Conservation (phyloP, 2,329 filamentous ascomycete genomes). For the Xylariaceae sp. region DNA sequence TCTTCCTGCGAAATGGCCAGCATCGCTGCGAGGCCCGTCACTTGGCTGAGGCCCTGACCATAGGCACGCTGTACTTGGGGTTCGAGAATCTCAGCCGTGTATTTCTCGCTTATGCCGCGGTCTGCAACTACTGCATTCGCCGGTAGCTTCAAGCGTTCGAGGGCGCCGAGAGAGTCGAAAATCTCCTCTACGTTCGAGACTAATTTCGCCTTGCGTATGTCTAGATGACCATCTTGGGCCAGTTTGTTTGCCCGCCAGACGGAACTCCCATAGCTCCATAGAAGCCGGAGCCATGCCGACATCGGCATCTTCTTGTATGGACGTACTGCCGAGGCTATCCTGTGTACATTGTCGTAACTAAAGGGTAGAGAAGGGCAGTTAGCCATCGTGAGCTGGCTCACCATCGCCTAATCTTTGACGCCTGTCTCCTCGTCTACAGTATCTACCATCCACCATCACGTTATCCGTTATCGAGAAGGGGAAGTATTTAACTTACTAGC, state of each 20-base stretch:
- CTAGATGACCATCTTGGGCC: slow-evolving; percentile 14
- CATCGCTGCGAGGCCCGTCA: slow-evolving; percentile 21
- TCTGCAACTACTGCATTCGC: slow-evolving; percentile 11
- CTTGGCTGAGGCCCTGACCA: slow-evolving; percentile 14
- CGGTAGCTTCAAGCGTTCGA: slow-evolving; percentile 10
- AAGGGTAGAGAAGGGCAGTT: background rate
- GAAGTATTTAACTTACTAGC: slow-evolving; percentile 22
- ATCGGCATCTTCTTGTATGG: slow-evolving; percentile 24
- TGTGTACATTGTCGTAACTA: slow-evolving; percentile 11
- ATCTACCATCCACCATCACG: too few species aligned
- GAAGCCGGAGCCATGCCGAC: slow-evolving; percentile 18
- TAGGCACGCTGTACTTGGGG: slow-evolving; percentile 23
- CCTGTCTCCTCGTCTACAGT: background rate
- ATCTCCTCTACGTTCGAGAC: slow-evolving; percentile 15
- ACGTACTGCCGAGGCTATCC: slow-evolving; percentile 13
- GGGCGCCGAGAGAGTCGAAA: slow-evolving; percentile 15
- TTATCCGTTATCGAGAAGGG: background rate
- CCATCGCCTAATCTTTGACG: background rate
- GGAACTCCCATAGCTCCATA: slow-evolving; percentile 24
- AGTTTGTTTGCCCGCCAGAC: slow-evolving; percentile 20
- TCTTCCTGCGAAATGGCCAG: slow-evolving; percentile 24
- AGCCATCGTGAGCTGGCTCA: background rate
- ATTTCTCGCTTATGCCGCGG: slow-evolving; percentile 21
- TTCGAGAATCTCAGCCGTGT: slow-evolving; percentile 22
- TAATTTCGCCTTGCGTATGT: slow-evolving; percentile 3